These are phyloP conservation scores for Amanita molliuscula DNA, from an alignment of 768 basidiomycete genomes.

Conservation along the genomic window DNA sequence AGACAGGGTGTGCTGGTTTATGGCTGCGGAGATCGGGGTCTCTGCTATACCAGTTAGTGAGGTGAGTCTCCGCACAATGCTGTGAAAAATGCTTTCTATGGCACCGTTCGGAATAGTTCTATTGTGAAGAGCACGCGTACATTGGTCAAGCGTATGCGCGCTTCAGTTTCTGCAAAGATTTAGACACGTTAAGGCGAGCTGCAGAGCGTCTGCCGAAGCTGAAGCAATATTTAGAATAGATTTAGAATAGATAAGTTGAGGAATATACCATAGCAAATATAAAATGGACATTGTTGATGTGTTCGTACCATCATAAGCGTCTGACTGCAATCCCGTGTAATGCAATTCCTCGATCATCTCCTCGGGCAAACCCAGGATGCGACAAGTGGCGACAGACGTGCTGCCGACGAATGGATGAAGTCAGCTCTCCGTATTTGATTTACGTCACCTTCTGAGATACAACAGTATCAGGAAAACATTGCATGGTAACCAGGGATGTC, in stretches of 20 bases:
- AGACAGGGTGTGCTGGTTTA: constrained; percentile 86
- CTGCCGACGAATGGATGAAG: constrained; percentile 1
- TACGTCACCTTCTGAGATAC: background rate
- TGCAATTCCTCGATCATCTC: constrained; percentile 2
- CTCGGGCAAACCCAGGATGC: background rate
- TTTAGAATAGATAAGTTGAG: background rate
- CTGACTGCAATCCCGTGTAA: background rate
- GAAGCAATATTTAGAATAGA: constrained; percentile 44
- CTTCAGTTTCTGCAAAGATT: constrained; percentile 95
- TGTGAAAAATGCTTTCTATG: background rate
- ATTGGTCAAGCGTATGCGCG: constrained; percentile 84
- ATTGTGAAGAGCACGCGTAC: constrained; percentile 74
- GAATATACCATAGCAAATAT: background rate
- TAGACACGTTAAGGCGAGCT: constrained; percentile 75
- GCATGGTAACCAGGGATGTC: background rate
- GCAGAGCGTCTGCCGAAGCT: constrained; percentile 71
- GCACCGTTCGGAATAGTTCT: constrained; percentile 49
- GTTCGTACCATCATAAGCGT: background rate
- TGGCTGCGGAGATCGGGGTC: constrained; percentile 82
- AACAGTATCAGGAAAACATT: constrained; percentile 2
- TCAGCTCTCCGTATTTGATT: background rate
- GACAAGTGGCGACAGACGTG: background rate
- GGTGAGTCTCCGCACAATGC: constrained; percentile 26
- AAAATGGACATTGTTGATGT: background rate
- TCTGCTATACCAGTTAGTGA: constrained; percentile 94